These are phyloP conservation scores for Coemansia nantahalensis DNA, from an alignment of 192 early-diverging fungal species.

Conservation along the genomic window DNA sequence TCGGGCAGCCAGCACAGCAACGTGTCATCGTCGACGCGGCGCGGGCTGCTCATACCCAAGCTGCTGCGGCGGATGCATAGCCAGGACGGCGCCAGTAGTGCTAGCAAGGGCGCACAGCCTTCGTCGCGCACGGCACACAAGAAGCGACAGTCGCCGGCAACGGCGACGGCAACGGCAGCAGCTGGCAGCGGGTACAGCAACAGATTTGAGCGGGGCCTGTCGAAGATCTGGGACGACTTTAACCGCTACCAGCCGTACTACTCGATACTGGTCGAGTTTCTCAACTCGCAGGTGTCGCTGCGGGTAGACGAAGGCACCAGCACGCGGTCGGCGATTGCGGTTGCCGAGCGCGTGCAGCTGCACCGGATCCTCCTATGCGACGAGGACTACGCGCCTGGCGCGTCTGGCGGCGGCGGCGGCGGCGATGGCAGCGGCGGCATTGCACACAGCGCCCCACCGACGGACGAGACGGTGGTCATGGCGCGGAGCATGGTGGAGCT, in stretches of 20 bases:
- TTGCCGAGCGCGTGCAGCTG: constrained; percentile 44
- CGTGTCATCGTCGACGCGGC: constrained; percentile 25
- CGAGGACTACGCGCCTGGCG: constrained; percentile 10
- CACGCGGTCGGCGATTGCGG: constrained; percentile 40
- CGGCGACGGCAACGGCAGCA: too few species aligned
- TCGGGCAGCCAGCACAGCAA: constrained; percentile 26
- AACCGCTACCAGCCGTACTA: constrained; percentile 42
- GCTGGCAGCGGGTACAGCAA: constrained; percentile 1
- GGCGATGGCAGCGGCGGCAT: too few species aligned
- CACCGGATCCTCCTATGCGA: constrained; percentile 47
- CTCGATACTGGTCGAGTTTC: constrained; percentile 49
- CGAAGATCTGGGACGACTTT: constrained; percentile 52
- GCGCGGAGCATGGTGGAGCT: constrained; percentile 52
- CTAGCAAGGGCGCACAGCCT: not conserved
- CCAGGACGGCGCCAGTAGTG: constrained; percentile 5
- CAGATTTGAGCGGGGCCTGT: constrained; percentile 47
- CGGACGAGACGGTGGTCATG: constrained; percentile 54
- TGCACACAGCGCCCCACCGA: constrained; percentile 16
- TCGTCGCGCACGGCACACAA: not conserved
- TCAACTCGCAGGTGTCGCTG: constrained; percentile 55
- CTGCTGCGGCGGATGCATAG: constrained; percentile 36
- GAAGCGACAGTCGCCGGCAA: too few species aligned
- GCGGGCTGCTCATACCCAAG: constrained; percentile 26
- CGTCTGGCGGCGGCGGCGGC: not conserved
- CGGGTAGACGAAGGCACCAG: constrained; percentile 48